Evolutionary conservation across 768 basidiomycete genomes (phyloP).

Genomic region (Infundibulicybe gibba): DNA sequence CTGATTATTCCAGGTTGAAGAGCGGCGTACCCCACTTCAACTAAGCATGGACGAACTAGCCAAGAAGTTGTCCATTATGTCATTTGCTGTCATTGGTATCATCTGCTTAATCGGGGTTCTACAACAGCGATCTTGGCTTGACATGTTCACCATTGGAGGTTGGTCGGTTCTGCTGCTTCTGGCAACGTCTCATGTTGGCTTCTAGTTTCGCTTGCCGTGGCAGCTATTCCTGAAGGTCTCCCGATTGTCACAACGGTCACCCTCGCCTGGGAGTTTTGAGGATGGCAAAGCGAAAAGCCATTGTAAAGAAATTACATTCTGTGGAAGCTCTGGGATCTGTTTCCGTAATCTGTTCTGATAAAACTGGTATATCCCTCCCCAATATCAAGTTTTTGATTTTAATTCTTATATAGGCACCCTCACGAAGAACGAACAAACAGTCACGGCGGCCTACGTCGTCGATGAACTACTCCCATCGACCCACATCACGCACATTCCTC

Average conservation of each 20-base stretch:
- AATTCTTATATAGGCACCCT: slow-evolving; percentile 62
- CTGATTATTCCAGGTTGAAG: slow-evolving; percentile 55
- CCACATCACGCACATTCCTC: slow-evolving; percentile 26
- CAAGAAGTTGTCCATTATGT: slow-evolving; percentile 83
- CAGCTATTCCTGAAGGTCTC: slow-evolving; percentile 94
- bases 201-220: slow-evolving; percentile 94
- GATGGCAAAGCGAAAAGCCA: slow-evolving; percentile 93
- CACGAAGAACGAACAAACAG: slow-evolving; percentile 95
- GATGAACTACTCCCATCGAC: slow-evolving; percentile 76
- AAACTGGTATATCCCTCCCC: slow-evolving; percentile 61
- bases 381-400: not conserved
- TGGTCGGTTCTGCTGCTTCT: slow-evolving; percentile 14
- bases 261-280: slow-evolving; percentile 90
- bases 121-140: slow-evolving; percentile 86
- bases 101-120: slow-evolving; percentile 89
- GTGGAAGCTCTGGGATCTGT: slow-evolving; percentile 94
- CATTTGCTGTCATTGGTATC: slow-evolving; percentile 91
- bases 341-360: slow-evolving; percentile 97
- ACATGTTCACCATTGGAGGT: slow-evolving; percentile 99
- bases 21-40: slow-evolving; percentile 90
- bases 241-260: slow-evolving; percentile 98
- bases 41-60: slow-evolving; percentile 96
- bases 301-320: slow-evolving; percentile 95
- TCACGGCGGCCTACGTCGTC: slow-evolving; percentile 83
- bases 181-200: not conserved